Evolutionary conservation across 441 rosid genomes (phyloP).

Genomic region (Pelargonium cotyledonis): DNA sequence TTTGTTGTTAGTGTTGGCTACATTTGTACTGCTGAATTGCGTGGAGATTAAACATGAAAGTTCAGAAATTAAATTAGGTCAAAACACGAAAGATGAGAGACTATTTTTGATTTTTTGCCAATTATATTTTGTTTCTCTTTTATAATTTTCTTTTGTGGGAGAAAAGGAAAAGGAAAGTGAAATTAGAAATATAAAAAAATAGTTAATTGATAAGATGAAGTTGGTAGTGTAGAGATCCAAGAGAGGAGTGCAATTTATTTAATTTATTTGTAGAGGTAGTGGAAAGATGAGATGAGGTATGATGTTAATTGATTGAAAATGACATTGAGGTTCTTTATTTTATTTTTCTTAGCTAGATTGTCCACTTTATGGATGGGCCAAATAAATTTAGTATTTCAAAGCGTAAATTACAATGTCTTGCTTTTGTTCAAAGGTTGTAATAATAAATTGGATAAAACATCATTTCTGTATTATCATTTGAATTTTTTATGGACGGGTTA

Average conservation of each 20-base stretch:
- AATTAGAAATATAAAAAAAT: no score
- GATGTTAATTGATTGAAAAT: neutral
- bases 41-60: conserved; percentile 3
- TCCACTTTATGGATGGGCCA: neutral
- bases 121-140: no score
- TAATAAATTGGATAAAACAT: neutral
- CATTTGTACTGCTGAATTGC: no score
- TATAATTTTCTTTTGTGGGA: no score
- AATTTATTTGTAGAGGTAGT: neutral
- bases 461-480: no score
- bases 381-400: neutral
- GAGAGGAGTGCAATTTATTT: neutral
- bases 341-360: neutral
- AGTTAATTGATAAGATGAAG: neutral
- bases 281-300: neutral
- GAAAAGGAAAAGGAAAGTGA: no score
- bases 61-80: neutral
- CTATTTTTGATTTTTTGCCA: neutral
- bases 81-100: neutral
- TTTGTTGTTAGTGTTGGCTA: no score
- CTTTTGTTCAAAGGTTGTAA: no score
- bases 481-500: no score
- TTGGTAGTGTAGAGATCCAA: no score
- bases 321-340: neutral
- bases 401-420: neutral